Percentiles rank a stretch among this genome's conserved stretches.
Conservation (phyloP, 768 basidiomycete genomes). For the Nidularia sp. region DNA sequence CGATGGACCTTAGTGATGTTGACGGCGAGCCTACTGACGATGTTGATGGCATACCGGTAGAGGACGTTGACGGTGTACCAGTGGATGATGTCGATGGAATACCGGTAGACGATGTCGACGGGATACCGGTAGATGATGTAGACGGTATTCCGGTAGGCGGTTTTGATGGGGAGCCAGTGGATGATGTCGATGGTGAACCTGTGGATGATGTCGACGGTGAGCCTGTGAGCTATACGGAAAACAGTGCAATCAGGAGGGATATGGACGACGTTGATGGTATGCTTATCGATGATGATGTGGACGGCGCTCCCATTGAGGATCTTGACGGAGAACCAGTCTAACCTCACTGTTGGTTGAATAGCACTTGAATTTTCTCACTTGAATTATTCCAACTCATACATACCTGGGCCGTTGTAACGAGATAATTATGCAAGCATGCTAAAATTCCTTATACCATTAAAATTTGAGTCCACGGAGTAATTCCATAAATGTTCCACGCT, state of each 20-base stretch:
- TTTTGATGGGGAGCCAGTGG: conserved; percentile 28
- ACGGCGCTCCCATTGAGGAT: no score
- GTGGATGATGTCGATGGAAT: conserved; percentile 24
- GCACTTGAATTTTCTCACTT: no score
- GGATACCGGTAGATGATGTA: conserved; percentile 29
- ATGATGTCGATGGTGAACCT: conserved; percentile 39
- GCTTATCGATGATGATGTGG: conserved; percentile 24
- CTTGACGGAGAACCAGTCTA: no score
- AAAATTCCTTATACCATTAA: no score
- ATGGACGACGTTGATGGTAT: conserved; percentile 39
- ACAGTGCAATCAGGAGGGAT: background rate
- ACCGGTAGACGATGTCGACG: conserved; percentile 28
- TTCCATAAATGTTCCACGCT: no score
- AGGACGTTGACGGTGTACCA: conserved; percentile 50
- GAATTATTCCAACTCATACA: no score
- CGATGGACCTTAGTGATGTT: conserved; percentile 30
- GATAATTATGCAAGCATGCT: no score
- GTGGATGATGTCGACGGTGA: conserved; percentile 36
- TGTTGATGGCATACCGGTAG: conserved; percentile 48
- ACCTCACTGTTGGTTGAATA: no score
- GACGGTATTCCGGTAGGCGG: conserved; percentile 40
- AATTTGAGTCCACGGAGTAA: no score
- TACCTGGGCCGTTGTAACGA: no score
- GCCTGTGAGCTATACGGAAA: conserved; percentile 9
- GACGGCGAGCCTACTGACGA: conserved; percentile 37